Percentiles rank a stretch among this genome's conserved stretches.
Conservation (phyloP, 495 filamentous ascomycete genomes). For the Oidiodendron maius region DNA sequence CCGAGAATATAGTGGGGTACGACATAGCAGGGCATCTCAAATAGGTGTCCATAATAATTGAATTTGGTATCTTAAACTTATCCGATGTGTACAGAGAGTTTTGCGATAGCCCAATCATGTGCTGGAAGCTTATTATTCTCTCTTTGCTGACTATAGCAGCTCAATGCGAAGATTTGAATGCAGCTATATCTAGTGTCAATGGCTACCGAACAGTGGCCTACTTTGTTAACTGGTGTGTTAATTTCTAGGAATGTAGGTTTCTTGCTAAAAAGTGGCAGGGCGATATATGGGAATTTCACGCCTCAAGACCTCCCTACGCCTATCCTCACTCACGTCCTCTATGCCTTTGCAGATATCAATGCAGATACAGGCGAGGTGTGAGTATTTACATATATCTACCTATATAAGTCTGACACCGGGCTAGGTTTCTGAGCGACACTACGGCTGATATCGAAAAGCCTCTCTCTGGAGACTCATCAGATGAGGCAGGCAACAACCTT, state of each 20-base stretch:
- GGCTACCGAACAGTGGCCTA: slow-evolving; percentile 52
- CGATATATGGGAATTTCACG: slow-evolving; percentile 46
- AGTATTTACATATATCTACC: slow-evolving; percentile 1
- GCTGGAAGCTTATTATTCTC: background rate
- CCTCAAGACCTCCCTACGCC: slow-evolving; percentile 79
- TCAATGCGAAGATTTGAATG: background rate
- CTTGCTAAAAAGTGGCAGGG: background rate
- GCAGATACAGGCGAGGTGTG: slow-evolving; percentile 57
- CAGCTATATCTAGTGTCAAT: background rate
- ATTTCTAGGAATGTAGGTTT: slow-evolving; percentile 74
- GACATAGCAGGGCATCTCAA: too few species aligned
- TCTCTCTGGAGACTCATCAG: slow-evolving; percentile 54
- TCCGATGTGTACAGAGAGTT: too few species aligned
- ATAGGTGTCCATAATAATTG: too few species aligned
- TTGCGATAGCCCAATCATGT: background rate
- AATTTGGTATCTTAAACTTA: too few species aligned
- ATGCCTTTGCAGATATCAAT: slow-evolving; percentile 58
- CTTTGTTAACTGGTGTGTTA: slow-evolving; percentile 36
- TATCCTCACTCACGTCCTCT: slow-evolving; percentile 85
- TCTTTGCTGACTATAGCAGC: background rate
- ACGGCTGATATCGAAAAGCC: slow-evolving; percentile 80
- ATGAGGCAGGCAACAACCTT: slow-evolving; percentile 46
- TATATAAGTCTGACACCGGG: background rate
- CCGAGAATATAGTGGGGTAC: too few species aligned
- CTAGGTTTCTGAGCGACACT: background rate